Percentiles rank a stretch among this genome's conserved stretches.
Evolutionary conservation across 2,329 filamentous ascomycete genomes (phyloP).

Genomic region (Epichloe sp.): DNA sequence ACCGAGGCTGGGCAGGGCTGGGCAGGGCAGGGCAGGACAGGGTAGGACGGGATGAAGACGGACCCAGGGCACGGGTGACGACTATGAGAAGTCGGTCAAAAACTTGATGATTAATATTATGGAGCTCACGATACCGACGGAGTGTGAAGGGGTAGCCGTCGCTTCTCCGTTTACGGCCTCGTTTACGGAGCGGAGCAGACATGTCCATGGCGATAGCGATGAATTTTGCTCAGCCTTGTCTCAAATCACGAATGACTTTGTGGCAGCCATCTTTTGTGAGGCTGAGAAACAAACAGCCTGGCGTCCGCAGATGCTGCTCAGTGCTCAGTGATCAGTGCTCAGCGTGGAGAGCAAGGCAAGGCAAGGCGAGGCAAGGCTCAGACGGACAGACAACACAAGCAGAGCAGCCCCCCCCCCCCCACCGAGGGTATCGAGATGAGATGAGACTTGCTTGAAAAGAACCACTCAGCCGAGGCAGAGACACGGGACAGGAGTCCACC

Average conservation of each 20-base stretch:
- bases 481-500: conserved; percentile 5
- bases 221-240: neutral
- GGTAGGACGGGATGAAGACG: neutral
- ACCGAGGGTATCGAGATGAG: neutral
- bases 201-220: neutral
- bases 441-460: neutral
- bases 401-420: neutral
- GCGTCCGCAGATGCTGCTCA: neutral
- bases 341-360: neutral
- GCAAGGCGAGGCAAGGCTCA: neutral
- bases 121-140: too few species aligned
- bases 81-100: neutral
- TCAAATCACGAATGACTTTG: neutral
- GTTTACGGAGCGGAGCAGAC: too few species aligned
- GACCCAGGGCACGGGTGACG: neutral
- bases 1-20: neutral
- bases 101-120: neutral
- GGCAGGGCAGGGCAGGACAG: too few species aligned
- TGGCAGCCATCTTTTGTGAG: neutral
- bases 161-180: too few species aligned
- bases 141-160: neutral
- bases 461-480: conserved; percentile 1
- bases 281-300: neutral
- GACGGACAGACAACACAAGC: neutral
- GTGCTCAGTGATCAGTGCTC: too few species aligned